Conservation (phyloP, 352 stramenopile species). For the Phytophthora pluvialis region DNA sequence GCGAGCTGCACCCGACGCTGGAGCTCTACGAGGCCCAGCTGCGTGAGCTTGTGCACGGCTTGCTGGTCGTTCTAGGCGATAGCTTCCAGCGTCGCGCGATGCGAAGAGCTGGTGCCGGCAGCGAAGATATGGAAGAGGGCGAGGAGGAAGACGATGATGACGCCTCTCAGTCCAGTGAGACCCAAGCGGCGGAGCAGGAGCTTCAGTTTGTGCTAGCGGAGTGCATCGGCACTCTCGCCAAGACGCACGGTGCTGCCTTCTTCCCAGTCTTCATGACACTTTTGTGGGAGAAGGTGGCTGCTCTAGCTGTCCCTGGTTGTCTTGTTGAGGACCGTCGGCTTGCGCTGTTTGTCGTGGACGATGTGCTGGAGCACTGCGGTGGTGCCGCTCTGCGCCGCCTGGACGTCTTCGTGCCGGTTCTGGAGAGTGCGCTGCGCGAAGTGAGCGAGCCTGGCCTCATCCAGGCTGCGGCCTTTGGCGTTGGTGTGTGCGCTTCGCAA, state of each 20-base stretch:
- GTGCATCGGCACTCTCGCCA: slow-evolving; percentile 75
- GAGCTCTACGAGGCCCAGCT: slow-evolving; percentile 80
- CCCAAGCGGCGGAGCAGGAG: slow-evolving; percentile 61
- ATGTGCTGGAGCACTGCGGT: slow-evolving; percentile 84
- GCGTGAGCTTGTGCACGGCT: slow-evolving; percentile 68
- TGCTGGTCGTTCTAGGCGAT: slow-evolving; percentile 79
- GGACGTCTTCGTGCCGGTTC: slow-evolving; percentile 71
- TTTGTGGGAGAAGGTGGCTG: slow-evolving; percentile 80
- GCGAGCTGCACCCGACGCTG: slow-evolving; percentile 46
- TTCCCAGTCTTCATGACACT: slow-evolving; percentile 80
- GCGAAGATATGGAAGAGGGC: slow-evolving; percentile 37
- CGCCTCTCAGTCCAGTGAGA: slow-evolving; percentile 50
- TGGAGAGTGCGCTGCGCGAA: slow-evolving; percentile 64
- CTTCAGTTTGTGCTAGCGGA: slow-evolving; percentile 85
- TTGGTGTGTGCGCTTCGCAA: slow-evolving; percentile 69
- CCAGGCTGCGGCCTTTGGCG: slow-evolving; percentile 78
- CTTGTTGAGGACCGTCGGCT: slow-evolving; percentile 81
- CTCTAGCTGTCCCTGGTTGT: slow-evolving; percentile 69
- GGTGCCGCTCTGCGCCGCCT: slow-evolving; percentile 51
- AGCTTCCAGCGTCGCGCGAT: slow-evolving; percentile 82
- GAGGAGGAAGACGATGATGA: slow-evolving; percentile 60
- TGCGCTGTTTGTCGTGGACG: slow-evolving; percentile 88
- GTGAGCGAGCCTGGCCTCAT: slow-evolving; percentile 66
- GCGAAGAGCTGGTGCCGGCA: slow-evolving; percentile 37
- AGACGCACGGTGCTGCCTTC: slow-evolving; percentile 68